Evolutionary conservation across 2,329 filamentous ascomycete species (phyloP).

Genomic region (Penicillium sp.): DNA sequence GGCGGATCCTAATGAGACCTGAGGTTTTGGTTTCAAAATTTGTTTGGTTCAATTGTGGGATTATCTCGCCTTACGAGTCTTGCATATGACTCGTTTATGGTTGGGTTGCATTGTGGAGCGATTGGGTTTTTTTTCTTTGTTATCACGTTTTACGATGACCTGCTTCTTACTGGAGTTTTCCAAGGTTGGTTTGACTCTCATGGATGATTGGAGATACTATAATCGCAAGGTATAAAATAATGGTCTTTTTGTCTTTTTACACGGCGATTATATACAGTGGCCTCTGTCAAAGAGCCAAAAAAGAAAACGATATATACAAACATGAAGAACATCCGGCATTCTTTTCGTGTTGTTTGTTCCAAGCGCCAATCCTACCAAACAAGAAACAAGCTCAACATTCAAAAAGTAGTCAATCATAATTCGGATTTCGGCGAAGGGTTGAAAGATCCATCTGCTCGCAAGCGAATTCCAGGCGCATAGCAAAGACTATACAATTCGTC

Average conservation of each 20-base stretch:
- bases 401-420: constrained; percentile 1
- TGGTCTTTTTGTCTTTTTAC: background rate
- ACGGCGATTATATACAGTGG: background rate
- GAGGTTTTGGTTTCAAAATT: background rate
- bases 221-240: background rate
- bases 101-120: background rate
- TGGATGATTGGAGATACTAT: background rate
- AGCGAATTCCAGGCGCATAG: constrained; percentile 30
- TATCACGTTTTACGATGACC: background rate
- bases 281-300: background rate
- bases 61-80: background rate
- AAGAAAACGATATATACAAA: background rate
- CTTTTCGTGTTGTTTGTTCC: background rate
- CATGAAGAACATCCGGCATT: background rate
- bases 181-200: background rate
- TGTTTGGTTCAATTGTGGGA: background rate
- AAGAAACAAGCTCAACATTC: background rate
- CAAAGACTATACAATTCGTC: constrained; percentile 47
- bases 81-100: background rate
- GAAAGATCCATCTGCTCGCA: constrained; percentile 25
- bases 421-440: background rate
- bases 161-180: background rate
- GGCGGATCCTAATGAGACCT: constrained; percentile 49
- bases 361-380: background rate
- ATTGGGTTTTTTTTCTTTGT: background rate